Base-by-base conservation (phyloP, 75 land plant species). In the Selaginella tamariscina region DNA sequence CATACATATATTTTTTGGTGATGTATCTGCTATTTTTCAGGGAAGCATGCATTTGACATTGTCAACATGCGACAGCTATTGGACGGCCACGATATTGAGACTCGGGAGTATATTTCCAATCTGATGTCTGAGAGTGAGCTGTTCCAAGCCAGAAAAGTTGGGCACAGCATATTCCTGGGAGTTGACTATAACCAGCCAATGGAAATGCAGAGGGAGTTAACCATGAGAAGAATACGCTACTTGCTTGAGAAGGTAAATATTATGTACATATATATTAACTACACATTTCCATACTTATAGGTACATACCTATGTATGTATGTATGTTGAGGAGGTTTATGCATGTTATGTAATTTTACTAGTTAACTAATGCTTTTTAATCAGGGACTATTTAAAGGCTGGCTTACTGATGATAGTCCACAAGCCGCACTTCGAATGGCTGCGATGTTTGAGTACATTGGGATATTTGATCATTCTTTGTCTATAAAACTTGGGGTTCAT, bases 171-270 rank as follows among this genome's bases (percentile, higher is more conserved):
- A 1, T 92, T 83, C 27, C 77, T 80, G 29, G 33, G 74, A 56
- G 83, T 88, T 54, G 90, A 92, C 31, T 89, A 75, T 75, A 82
- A 84, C 65, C 82, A 81, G 65, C 65, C 90, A 8, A 89, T 86
- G 98, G 88, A 89, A 71, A 83, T 81, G 72, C 88, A 88, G 76
- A 57, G 97, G 73, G 89, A 82, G 71, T 65, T 71, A 70, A 91
- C 88, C 27, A 79, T 86, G 95, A 76, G 77, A 72, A 56, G 95
- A 65, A 82, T 89, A 2, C 65, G 31, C 65, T 89, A 77, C 57
- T 57, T 92, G 57, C 29, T 66, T 22, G 76, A 73, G 1, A 49
- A 67, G 5, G n/a, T n/a, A n/a, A n/a, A n/a, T n/a, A n/a, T n/a
- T n/a, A n/a, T n/a, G n/a, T n/a, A n/a, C n/a, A n/a, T n/a, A n/a